These are phyloP conservation scores for Phytophthora vignae DNA, from an alignment of 352 stramenopile genomes.

Conservation along the genomic window DNA sequence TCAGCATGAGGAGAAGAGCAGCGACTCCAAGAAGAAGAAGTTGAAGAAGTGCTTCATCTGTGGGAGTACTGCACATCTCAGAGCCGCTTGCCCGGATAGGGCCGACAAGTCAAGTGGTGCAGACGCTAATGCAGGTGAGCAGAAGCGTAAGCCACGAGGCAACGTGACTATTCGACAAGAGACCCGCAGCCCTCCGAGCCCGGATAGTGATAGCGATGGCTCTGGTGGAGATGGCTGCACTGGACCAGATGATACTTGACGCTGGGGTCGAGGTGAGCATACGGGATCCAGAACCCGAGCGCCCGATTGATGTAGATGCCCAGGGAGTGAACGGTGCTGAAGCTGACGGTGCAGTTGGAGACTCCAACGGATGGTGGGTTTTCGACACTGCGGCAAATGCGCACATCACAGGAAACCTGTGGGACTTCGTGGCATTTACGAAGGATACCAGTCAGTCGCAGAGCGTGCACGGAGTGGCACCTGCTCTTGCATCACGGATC, in stretches of 20 bases:
- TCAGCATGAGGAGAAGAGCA: not conserved
- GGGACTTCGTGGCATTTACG: not conserved
- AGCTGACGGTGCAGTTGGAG: not conserved
- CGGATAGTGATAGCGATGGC: not conserved
- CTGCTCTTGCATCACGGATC: conserved; percentile 1
- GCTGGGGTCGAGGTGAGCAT: not conserved
- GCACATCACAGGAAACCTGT: not conserved
- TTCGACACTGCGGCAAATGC: not conserved
- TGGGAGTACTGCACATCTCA: not conserved
- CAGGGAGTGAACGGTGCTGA: not conserved
- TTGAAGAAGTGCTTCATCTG: not conserved
- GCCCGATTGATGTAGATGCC: not conserved
- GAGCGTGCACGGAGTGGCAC: not conserved
- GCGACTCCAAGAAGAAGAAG: too few relatives aligned
- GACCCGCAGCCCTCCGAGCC: not conserved
- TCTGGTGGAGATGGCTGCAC: not conserved
- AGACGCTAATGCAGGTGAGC: not conserved
- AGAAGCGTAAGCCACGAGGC: not conserved
- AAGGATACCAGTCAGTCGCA: not conserved
- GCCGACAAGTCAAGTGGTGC: not conserved
- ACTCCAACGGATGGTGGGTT: not conserved
- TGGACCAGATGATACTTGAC: not conserved
- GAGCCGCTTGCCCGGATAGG: not conserved
- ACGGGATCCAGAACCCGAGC: not conserved
- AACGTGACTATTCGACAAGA: not conserved